A percentile compares a stretch with the other conserved stretches of the same genome.
phyloP scores from a whole-genome alignment of 2,329 filamentous ascomycete species.

The Penicillium polonicum region DNA sequence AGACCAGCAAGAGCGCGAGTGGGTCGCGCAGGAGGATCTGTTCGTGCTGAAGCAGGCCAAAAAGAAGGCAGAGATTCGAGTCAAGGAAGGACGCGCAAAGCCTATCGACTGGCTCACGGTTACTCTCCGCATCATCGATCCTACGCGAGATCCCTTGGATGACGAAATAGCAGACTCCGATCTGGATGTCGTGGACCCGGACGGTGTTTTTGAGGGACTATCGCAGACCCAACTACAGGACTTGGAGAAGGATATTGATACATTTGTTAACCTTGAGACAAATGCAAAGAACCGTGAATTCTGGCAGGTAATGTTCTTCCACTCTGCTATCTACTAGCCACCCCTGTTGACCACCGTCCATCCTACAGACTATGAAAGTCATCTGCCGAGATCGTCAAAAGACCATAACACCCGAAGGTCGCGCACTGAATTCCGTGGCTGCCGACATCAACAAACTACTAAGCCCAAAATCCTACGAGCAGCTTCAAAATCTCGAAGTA shows the following conservation, averaged over 20 bases:
- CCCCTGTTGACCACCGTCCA: background rate
- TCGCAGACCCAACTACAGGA: constrained; percentile 66
- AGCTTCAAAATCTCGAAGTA: constrained; percentile 80
- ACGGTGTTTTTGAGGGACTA: constrained; percentile 74
- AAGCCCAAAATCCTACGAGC: constrained; percentile 77
- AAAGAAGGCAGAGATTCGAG: constrained; percentile 94
- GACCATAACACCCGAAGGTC: constrained; percentile 64
- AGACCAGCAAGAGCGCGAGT: constrained; percentile 75
- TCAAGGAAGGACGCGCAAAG: constrained; percentile 84
- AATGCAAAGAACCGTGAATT: constrained; percentile 78
- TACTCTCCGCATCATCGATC: constrained; percentile 82
- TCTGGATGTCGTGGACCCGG: constrained; percentile 75
- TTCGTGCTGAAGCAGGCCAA: constrained; percentile 97
- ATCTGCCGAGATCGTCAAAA: constrained; percentile 77
- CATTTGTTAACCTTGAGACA: constrained; percentile 76
- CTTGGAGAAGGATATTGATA: constrained; percentile 77
- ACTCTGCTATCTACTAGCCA: background rate
- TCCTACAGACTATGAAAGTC: constrained; percentile 68
- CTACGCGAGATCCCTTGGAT: constrained; percentile 73
- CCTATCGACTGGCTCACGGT: constrained; percentile 94
- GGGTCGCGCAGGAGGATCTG: constrained; percentile 90
- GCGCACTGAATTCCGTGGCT: constrained; percentile 77
- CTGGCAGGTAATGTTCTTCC: constrained; percentile 63
- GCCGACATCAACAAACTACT: constrained; percentile 86
- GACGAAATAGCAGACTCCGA: constrained; percentile 78